These are phyloP conservation scores for Talaromyces albobiverticillius DNA, from an alignment of 2,329 filamentous ascomycete genomes.

Conservation along the genomic window DNA sequence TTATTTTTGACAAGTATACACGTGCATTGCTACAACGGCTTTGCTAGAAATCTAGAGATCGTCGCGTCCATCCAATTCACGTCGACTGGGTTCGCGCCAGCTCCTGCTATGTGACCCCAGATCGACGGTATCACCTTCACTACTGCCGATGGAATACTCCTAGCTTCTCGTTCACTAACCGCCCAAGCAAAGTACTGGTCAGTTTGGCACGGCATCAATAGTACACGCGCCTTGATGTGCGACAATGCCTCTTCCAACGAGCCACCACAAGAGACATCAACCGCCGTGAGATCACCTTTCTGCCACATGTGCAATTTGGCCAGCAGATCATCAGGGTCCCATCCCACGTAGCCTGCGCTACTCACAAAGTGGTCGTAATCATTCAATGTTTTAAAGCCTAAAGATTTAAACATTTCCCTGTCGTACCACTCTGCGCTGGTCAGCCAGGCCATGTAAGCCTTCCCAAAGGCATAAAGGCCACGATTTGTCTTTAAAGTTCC, in stretches of 20 bases:
- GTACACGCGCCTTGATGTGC: slow-evolving; percentile 24
- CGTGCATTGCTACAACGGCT: not conserved
- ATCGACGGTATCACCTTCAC: slow-evolving; percentile 28
- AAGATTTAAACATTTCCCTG: slow-evolving; percentile 35
- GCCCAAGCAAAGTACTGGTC: slow-evolving; percentile 37
- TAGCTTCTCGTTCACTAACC: slow-evolving; percentile 21
- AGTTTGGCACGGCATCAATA: slow-evolving; percentile 36
- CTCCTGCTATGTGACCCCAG: slow-evolving; percentile 31
- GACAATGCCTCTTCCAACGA: slow-evolving; percentile 21
- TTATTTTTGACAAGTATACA: not conserved
- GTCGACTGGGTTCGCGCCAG: too few relatives aligned
- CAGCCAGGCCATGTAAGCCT: slow-evolving; percentile 49
- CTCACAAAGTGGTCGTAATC: slow-evolving; percentile 34
- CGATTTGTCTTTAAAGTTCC: slow-evolving; percentile 24
- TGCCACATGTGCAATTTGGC: slow-evolving; percentile 47
- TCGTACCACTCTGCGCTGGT: slow-evolving; percentile 49
- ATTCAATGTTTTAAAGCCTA: slow-evolving; percentile 36
- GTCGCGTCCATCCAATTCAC: not conserved
- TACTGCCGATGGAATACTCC: slow-evolving; percentile 19
- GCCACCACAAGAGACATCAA: slow-evolving; percentile 19
- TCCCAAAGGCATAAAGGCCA: slow-evolving; percentile 46
- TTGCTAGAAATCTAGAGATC: not conserved
- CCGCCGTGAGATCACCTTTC: slow-evolving; percentile 34
- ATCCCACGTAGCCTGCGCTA: slow-evolving; percentile 33
- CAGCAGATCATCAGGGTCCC: slow-evolving; percentile 46